Base-by-base conservation (phyloP, 441 rosid genomes). In the Populus tomentosa region DNA sequence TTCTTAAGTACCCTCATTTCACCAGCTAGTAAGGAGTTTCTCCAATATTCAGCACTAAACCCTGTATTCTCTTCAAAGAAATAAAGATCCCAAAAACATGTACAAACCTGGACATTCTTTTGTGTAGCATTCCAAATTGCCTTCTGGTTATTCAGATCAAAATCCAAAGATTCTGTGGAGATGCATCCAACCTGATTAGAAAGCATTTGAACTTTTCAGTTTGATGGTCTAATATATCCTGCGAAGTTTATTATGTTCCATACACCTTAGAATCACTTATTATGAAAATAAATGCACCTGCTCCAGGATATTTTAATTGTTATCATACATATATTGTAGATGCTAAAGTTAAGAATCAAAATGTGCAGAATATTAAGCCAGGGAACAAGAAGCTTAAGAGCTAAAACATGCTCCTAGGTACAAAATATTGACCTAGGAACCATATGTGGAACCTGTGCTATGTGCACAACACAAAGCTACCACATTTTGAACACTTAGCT, bases 181-280 rank as follows among this genome's bases (percentile, higher is more conserved):
- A 90, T 77, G 86, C 92, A 86, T 33, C 94, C 93, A 40, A 90
- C 92, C 97, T 92, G 82, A 77, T 38, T 32, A 81, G 71, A 74
- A 50, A 71, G 63, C 76, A 72, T 64, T 68, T 69, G 30, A 28
- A 30, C 20, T 42, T 67, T 59, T 26, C 40, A 71, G 68, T 63
- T 70, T 21, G 65, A 65, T 62, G 14, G 62, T 70, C 11, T 24
- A 73, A 28, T 7, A 50, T 33, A 74, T n/a, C 53, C 53, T 46
- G 16, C 26, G 13, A 81, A 71, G 65, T 70, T 63, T 30, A 33
- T 53, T 66, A 59, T 46, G 69, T 67, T 67, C 3, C 20, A 68
- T 6, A 10, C 38, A 1, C 59, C 11, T 16, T 36, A 33, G 40
- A 68, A 68, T 36, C 7, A 35, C 18, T 68, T 68, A n/a, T 68